A percentile compares a stretch with the other conserved stretches of the same genome.
Evolutionary conservation across 148 eudicot genomes (phyloP).

Genomic region (Bassia scoparia): DNA sequence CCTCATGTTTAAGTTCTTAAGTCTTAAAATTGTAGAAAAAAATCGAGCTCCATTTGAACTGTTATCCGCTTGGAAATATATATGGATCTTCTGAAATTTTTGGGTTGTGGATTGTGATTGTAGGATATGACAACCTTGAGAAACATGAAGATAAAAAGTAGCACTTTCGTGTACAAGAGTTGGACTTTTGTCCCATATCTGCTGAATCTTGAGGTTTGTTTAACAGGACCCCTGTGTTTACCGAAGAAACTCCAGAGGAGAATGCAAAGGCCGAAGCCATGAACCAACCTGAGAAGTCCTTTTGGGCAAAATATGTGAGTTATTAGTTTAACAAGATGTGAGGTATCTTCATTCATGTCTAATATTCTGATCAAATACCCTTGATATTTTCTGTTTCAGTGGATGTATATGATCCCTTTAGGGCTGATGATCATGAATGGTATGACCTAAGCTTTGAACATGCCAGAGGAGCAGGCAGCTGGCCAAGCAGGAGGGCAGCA

Average conservation of each 20-base stretch:
- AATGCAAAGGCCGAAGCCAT: constrained; percentile 58
- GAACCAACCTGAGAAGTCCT: constrained; percentile 74
- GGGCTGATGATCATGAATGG: constrained; percentile 92
- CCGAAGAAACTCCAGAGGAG: constrained; percentile 65
- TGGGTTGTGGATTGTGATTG: no score
- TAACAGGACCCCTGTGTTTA: constrained; percentile 79
- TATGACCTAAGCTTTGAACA: constrained; percentile 94
- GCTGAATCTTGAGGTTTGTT: constrained; percentile 10
- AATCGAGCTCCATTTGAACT: no score
- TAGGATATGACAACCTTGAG: no score
- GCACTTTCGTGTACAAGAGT: no score
- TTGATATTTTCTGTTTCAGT: constrained; percentile 47
- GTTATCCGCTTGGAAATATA: no score
- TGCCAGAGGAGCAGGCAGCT: constrained; percentile 78
- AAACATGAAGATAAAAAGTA: no score
- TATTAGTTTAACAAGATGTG: neutral
- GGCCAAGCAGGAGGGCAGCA: constrained; percentile 42
- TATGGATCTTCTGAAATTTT: no score
- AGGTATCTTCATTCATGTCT: neutral
- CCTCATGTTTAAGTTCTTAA: no score
- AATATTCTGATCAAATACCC: constrained; percentile 10
- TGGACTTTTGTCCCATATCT: no score
- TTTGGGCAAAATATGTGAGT: constrained; percentile 99
- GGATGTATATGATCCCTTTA: constrained; percentile 97
- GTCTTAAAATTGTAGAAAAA: no score